phyloP scores from a whole-genome alignment of 345 rosid genomes.

The Aquilaria sinensis region DNA sequence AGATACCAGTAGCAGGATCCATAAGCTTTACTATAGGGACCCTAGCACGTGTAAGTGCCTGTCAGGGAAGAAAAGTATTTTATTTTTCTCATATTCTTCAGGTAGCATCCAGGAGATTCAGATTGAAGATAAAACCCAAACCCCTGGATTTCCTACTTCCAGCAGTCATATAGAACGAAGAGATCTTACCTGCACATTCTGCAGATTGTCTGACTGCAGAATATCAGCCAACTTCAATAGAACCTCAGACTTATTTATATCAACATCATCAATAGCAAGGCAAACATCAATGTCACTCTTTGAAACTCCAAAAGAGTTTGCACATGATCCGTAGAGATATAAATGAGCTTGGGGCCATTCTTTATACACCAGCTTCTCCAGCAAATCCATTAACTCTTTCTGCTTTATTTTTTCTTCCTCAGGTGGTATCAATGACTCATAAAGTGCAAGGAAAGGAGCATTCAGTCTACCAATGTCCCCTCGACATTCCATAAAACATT shows the following conservation, averaged over 20 bases:
- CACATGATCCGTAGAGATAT: slow-evolving; percentile 93
- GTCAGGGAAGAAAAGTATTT: neutral
- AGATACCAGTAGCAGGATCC: slow-evolving; percentile 90
- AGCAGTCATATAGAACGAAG: too few species aligned
- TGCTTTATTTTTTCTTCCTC: slow-evolving; percentile 84
- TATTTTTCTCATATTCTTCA: too few species aligned
- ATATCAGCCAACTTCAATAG: slow-evolving; percentile 79
- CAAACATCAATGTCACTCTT: slow-evolving; percentile 97
- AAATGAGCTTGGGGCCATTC: slow-evolving; percentile 91
- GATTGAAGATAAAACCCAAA: too few species aligned
- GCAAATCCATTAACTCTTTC: slow-evolving; percentile 53
- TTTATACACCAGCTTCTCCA: slow-evolving; percentile 66
- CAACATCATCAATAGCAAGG: slow-evolving; percentile 55
- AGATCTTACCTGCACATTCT: slow-evolving; percentile 78
- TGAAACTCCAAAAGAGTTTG: slow-evolving; percentile 84
- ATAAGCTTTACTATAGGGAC: slow-evolving; percentile 96
- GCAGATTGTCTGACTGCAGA: slow-evolving; percentile 74
- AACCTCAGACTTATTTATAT: slow-evolving; percentile 62
- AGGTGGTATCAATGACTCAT: slow-evolving; percentile 66
- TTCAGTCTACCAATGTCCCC: slow-evolving; percentile 55
- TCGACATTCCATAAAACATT: slow-evolving; percentile 47
- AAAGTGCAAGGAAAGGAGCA: slow-evolving; percentile 55
- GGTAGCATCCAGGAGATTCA: too few species aligned
- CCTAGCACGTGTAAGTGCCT: slow-evolving; percentile 93
- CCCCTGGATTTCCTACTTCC: too few species aligned